A percentile compares a stretch with the other conserved stretches of the same genome.
Evolutionary conservation across 2,329 filamentous ascomycete genomes (phyloP).

Genomic region (Penicillium aurantiogriseum): DNA sequence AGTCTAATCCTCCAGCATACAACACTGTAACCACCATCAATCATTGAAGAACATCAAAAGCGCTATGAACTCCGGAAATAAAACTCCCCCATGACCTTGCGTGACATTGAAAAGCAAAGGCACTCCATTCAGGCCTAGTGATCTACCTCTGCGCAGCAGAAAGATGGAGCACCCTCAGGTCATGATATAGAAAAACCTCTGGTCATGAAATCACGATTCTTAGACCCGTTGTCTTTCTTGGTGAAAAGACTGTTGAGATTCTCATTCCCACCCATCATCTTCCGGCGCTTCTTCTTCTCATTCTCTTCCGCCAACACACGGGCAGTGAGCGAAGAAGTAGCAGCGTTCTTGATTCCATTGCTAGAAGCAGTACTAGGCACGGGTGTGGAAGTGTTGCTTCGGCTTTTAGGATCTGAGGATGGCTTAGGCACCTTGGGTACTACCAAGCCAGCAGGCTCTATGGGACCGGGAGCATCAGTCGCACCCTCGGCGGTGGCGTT

Average conservation of each 20-base stretch:
- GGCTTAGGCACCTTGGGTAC: slow-evolving; percentile 28
- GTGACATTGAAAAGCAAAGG: background rate
- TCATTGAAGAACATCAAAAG: background rate
- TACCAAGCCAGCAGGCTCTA: slow-evolving; percentile 36
- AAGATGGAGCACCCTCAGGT: slow-evolving; percentile 54
- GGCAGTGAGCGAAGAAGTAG: slow-evolving; percentile 80
- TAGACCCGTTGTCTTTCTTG: slow-evolving; percentile 43
- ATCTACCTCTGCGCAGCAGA: slow-evolving; percentile 40
- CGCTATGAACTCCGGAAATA: slow-evolving; percentile 4
- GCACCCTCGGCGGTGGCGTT: slow-evolving; percentile 47
- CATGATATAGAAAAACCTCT: slow-evolving; percentile 59
- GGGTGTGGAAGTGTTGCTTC: slow-evolving; percentile 34
- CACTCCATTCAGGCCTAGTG: background rate
- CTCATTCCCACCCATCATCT: slow-evolving; percentile 61
- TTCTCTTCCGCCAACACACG: slow-evolving; percentile 87
- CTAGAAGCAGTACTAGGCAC: slow-evolving; percentile 30
- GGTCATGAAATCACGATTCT: slow-evolving; percentile 58
- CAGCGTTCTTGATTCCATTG: slow-evolving; percentile 78
- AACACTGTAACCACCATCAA: background rate
- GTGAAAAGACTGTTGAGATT: slow-evolving; percentile 57
- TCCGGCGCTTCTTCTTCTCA: slow-evolving; percentile 73
- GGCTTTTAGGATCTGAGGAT: slow-evolving; percentile 14
- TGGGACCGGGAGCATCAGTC: slow-evolving; percentile 31
- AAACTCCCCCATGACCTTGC: background rate
- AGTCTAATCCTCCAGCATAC: background rate